phyloP scores from a whole-genome alignment of 495 filamentous ascomycete genomes.

The Evernia prunastri region DNA sequence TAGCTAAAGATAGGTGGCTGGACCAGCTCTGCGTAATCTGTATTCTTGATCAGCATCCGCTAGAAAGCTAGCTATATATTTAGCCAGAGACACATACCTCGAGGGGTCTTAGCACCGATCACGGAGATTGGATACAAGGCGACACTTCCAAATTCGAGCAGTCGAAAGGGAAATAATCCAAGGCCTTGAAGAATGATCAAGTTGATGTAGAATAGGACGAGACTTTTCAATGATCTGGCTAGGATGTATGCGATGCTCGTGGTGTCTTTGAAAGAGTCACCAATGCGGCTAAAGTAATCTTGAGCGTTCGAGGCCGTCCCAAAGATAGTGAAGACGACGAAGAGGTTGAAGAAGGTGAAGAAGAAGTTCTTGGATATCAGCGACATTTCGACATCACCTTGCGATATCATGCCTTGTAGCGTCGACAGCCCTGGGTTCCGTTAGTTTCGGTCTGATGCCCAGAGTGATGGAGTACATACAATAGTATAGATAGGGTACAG shows the following conservation, averaged over 20 bases:
- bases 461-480: constrained; percentile 42
- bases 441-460: background rate
- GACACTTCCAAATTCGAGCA: constrained; percentile 85
- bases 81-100: constrained; percentile 38
- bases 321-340: constrained; percentile 87
- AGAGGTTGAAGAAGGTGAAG: constrained; percentile 99
- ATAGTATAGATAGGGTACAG: constrained; percentile 91
- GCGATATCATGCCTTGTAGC: constrained; percentile 88
- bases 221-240: constrained; percentile 62
- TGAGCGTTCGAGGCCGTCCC: constrained; percentile 66
- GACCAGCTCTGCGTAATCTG: constrained; percentile 76
- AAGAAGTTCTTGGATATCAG: constrained; percentile 98
- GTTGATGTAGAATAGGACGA: constrained; percentile 85
- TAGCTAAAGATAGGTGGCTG: constrained; percentile 88
- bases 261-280: constrained; percentile 68
- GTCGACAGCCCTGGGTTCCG: constrained; percentile 60
- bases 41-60: constrained; percentile 1
- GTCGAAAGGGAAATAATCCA: constrained; percentile 85
- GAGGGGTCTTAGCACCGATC: constrained; percentile 76
- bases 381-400: constrained; percentile 90
- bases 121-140: constrained; percentile 74
- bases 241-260: constrained; percentile 69
- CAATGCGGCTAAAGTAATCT: constrained; percentile 60
- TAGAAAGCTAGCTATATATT: background rate
- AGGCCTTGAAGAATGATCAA: constrained; percentile 90